phyloP scores from a whole-genome alignment of 345 rosid species.

The Gossypium thurberi region DNA sequence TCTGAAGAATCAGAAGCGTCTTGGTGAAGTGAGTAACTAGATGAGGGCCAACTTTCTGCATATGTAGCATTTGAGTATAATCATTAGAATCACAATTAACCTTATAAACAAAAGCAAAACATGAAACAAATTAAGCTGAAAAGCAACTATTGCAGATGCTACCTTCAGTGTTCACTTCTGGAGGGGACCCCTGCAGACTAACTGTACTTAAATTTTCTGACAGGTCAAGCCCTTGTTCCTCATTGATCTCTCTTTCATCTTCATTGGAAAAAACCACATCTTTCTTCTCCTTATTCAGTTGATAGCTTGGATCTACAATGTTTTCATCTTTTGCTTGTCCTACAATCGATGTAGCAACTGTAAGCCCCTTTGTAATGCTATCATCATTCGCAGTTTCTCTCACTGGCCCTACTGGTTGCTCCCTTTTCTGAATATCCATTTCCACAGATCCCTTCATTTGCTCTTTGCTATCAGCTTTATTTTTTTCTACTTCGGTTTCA shows the following conservation, averaged over 20 bases:
- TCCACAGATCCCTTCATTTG: not conserved
- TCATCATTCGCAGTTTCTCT: slow-evolving; percentile 4
- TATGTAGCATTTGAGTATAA: not conserved
- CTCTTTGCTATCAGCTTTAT: not conserved
- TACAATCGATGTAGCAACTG: not conserved
- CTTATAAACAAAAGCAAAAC: not conserved
- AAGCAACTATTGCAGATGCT: slow-evolving; percentile 6
- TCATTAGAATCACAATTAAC: not conserved
- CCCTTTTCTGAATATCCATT: not conserved
- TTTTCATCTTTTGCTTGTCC: not conserved
- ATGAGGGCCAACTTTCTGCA: slow-evolving; percentile 18
- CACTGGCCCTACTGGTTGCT: not conserved
- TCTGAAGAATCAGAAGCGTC: slow-evolving; percentile 8
- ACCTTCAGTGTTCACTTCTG: slow-evolving; percentile 17
- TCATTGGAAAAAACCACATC: slow-evolving; percentile 9
- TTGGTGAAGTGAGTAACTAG: slow-evolving; percentile 1
- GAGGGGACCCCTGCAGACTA: slow-evolving; percentile 1
- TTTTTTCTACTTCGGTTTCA: slow-evolving; percentile 15
- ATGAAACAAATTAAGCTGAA: not conserved
- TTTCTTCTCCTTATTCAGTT: not conserved
- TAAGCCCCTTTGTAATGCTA: not conserved
- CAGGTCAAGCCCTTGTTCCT: slow-evolving; percentile 13
- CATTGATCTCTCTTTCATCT: slow-evolving; percentile 23
- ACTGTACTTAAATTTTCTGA: slow-evolving; percentile 11
- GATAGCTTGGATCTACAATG: not conserved